These are phyloP conservation scores for Cladosporium phlei DNA, from an alignment of 2,329 filamentous ascomycete species.

Conservation along the genomic window DNA sequence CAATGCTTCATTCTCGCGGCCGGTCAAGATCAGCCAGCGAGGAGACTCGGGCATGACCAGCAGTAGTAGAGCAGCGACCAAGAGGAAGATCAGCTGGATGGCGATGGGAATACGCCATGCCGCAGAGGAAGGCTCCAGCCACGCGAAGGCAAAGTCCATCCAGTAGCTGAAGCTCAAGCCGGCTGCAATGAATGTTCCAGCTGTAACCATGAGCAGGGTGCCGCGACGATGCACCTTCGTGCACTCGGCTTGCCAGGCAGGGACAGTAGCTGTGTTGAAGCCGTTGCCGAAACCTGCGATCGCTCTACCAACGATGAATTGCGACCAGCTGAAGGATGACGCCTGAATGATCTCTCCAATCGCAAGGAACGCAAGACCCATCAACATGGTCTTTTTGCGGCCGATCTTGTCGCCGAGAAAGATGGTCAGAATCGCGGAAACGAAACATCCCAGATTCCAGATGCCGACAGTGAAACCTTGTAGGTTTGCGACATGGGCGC, in stretches of 20 bases:
- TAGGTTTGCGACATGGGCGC: constrained; percentile 34
- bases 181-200: constrained; percentile 43
- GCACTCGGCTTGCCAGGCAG: constrained; percentile 46
- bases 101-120: constrained; percentile 31
- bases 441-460: constrained; percentile 41
- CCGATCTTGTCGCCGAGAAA: constrained; percentile 56
- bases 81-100: constrained; percentile 27
- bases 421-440: constrained; percentile 39
- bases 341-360: constrained; percentile 57
- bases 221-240: constrained; percentile 44
- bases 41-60: constrained; percentile 30
- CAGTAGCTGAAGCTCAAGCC: constrained; percentile 42
- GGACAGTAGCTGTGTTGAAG: constrained; percentile 40
- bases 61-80: constrained; percentile 21
- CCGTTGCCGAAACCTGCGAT: constrained; percentile 47
- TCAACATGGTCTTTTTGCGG: constrained; percentile 53
- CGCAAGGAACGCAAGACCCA: constrained; percentile 56
- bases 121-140: constrained; percentile 26
- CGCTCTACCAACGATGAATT: constrained; percentile 46
- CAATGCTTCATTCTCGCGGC: constrained; percentile 32
- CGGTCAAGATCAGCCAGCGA: constrained; percentile 32
- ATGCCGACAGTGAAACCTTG: constrained; percentile 41
- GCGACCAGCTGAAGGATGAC: constrained; percentile 42
- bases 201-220: constrained; percentile 45
- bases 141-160: constrained; percentile 31